Base-by-base conservation (phyloP, 805 yeast genomes). In the Cyberlindnera maclurae region DNA sequence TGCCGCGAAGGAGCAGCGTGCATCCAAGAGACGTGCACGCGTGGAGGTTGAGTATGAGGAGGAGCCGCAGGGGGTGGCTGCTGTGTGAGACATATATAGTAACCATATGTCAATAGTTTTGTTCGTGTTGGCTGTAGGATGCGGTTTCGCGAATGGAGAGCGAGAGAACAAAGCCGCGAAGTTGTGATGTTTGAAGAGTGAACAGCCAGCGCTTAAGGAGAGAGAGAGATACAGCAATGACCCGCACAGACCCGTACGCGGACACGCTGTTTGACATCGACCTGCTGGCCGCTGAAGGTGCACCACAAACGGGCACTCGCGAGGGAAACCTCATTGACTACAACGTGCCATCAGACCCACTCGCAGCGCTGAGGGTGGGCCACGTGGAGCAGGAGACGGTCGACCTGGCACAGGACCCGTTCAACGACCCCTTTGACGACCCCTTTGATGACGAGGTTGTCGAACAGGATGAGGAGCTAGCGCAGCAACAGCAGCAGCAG, bases 31-130 rank as follows among this genome's bases (percentile, higher is more conserved):
- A 67, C 80, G 82, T 66, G 81, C 84, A 33, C 76, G 79, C 60
- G 77, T 81, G 43, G 90, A 81, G 61, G 79, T 86, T 46, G 96
- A 86, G 64, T 82, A 84, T 60, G 96, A 87, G 65, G 79, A 79
- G 59, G 88, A 83, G 49, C 71, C 70, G 13, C 61, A 53, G 27
- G 59, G 47, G 36, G 38, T 42, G n/a, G 45, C 42, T 30, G 26
- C 56, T 3, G 31, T 52, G 4, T 28, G 8, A n/a, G n/a, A n/a
- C n/a, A n/a, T n/a, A n/a, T n/a, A n/a, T n/a, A n/a, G n/a, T n/a
- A n/a, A n/a, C n/a, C n/a, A n/a, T n/a, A n/a, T n/a, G n/a, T n/a
- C n/a, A n/a, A n/a, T n/a, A n/a, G n/a, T n/a, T n/a, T n/a, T n/a
- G n/a, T n/a, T n/a, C n/a, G n/a, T n/a, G n/a, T n/a, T n/a, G 27